Base-by-base conservation (phyloP, 2,329 filamentous ascomycete species). In the Madurella fahalii region DNA sequence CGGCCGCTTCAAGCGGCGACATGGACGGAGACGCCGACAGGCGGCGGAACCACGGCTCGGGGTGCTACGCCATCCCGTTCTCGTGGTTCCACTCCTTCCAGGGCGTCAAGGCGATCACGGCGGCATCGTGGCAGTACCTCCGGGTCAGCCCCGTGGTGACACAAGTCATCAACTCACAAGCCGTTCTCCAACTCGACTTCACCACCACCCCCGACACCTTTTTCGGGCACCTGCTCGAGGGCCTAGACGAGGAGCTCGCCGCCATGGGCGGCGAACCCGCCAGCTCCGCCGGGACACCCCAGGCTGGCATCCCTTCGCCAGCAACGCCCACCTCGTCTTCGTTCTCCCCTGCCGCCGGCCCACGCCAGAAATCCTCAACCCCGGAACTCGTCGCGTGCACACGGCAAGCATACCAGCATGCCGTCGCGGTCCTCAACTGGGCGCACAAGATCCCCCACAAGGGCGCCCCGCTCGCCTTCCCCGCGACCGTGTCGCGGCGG, bases 11-110 rank as follows among this genome's bases (percentile, higher is more conserved):
- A 9, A 64, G 66, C 11, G 62, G 65, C 3, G 69, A 71, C 46
- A 39, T 31, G 5, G 53, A 55, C 34, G 61, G 61, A 25, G 47
- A 56, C 18, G 40, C 37, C 30, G 53, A 49, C 40, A 57, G 53
- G 25, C 56, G 52, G 9, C 54, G 54, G 1, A 53, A 46, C 30
- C 44, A 59, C n/a, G 52, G 53, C 9, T 52, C 60, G 9, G 56
- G 71, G 58, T 72, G 72, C 40, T 86, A 86, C 64, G 72, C 74
- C 16, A 68, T 85, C n/a, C 83, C 83, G 0, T 69, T 85, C 42
- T 76, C 80, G 2, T 86, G 82, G 82, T 86, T 86, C 57, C 83
- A 86, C 64, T 79, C 83, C 4, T 86, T 85, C 63, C 83, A 86
- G 62, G 83, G 83, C 11, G 81, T 86, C 59, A 86, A 86, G 65